These are phyloP conservation scores for Saccharum hybrid DNA, from an alignment of 202 grass and related monocot species.

Conservation along the genomic window DNA sequence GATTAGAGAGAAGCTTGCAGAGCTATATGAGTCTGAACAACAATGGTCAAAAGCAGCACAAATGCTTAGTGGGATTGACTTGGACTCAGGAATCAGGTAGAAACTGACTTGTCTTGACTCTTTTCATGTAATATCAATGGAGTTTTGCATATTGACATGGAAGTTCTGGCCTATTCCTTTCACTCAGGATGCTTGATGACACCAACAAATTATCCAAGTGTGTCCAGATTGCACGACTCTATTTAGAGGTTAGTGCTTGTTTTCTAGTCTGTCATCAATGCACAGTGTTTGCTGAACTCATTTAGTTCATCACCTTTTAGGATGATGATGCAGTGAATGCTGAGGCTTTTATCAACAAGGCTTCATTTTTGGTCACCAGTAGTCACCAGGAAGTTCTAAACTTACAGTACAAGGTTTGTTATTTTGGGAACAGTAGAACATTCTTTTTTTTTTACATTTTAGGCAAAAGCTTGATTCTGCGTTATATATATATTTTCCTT, in stretches of 20 bases:
- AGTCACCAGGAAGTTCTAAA: slow-evolving; percentile 92
- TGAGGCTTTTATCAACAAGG: slow-evolving; percentile 98
- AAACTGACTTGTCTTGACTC: slow-evolving; percentile 8
- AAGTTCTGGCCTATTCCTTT: slow-evolving; percentile 13
- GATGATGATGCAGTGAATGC: slow-evolving; percentile 98
- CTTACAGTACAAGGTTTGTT: slow-evolving; percentile 89
- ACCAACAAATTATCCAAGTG: slow-evolving; percentile 95
- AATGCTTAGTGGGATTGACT: slow-evolving; percentile 97
- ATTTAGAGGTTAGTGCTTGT: slow-evolving; percentile 80
- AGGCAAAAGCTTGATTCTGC: background rate
- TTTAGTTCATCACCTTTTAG: slow-evolving; percentile 46
- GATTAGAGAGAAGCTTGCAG: slow-evolving; percentile 98
- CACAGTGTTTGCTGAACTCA: slow-evolving; percentile 13
- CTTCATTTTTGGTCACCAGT: slow-evolving; percentile 93
- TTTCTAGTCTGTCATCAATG: slow-evolving; percentile 17
- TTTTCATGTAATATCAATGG: background rate
- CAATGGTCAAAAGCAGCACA: slow-evolving; percentile 97
- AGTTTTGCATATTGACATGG: slow-evolving; percentile 5
- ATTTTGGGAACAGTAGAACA: background rate
- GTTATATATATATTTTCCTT: background rate
- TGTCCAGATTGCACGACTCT: slow-evolving; percentile 93
- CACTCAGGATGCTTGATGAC: slow-evolving; percentile 87
- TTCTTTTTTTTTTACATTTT: background rate
- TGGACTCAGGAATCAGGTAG: slow-evolving; percentile 98
- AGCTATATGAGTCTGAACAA: slow-evolving; percentile 94